Evolutionary conservation across 768 basidiomycete genomes (phyloP), one percentile per base, ranked within the genome.

Genomic region (Collybia sp.): DNA sequence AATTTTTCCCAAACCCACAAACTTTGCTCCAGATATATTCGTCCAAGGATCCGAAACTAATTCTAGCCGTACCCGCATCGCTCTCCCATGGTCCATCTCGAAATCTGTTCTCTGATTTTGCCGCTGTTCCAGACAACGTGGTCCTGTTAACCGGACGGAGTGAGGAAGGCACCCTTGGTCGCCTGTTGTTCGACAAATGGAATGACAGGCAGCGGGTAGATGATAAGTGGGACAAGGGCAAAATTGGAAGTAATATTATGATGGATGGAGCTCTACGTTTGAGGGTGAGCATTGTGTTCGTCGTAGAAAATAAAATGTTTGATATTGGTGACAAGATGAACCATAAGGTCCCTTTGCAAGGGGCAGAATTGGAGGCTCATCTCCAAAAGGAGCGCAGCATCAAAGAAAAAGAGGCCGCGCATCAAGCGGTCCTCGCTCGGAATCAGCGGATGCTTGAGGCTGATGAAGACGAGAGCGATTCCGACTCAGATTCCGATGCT

Each of bases 41-140:
- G 0, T 86, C 88, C 2, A 84, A 86, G 52, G 82, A 89, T 47
- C 93, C 96, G 0, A 98, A 98, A 60, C 77, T 97, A 43, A 90
- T 99, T 50, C 76, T 99, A 12, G 92, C 93, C 0, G 87, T 95
- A 19, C 96, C 96, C 1, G 85, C 91, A 1, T 91, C 91, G 3
- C 73, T 99, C 40, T 94, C 93, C 0, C 88, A 97, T 56, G 95
- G 95, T 1, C 85, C 90, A 8, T 94, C 93, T 0, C 80, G 96
- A 38, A 73, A 79, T 30, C 64, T 98, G 3, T 97, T 99, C 61
- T 76, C 82, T 12, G 81, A 91, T 43, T 93, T 97, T 65, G 92
- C 93, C 3, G 73, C 81, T 6, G 76, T 85, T 4, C 80, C 86
- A 0, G 85, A 85, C 49, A 95, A 95, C 53, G 85, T 96, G 44